phyloP scores from a whole-genome alignment of 2,329 filamentous ascomycete genomes.

The Scolecobasidium constrictum region DNA sequence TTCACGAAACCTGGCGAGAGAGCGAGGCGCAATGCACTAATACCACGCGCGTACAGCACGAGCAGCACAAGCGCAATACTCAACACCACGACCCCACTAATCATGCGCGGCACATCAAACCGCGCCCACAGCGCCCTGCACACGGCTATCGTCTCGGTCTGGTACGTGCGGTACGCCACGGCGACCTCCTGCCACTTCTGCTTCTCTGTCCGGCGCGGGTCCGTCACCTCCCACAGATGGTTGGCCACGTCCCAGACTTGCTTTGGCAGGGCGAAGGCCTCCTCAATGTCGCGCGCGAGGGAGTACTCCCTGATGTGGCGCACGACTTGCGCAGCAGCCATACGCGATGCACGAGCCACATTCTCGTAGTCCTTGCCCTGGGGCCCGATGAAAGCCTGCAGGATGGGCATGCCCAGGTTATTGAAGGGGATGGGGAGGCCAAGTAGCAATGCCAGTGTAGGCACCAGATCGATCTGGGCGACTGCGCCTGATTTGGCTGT shows the following conservation, averaged over 20 bases:
- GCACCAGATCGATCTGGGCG: constrained; percentile 86
- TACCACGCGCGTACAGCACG: constrained; percentile 57
- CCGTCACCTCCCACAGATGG: constrained; percentile 30
- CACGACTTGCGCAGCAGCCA: constrained; percentile 77
- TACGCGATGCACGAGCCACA: constrained; percentile 62
- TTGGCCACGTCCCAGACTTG: constrained; percentile 50
- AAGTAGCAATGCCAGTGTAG: constrained; percentile 76
- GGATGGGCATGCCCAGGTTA: constrained; percentile 84
- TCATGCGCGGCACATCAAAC: constrained; percentile 82
- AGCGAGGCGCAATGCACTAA: constrained; percentile 42
- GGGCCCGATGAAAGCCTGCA: constrained; percentile 75
- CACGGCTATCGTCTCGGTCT: constrained; percentile 63
- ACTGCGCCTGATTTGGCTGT: constrained; percentile 69
- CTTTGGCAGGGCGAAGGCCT: constrained; percentile 38
- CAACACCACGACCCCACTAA: constrained; percentile 64
- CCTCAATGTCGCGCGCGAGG: constrained; percentile 56
- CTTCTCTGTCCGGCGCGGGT: neutral
- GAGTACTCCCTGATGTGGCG: constrained; percentile 83
- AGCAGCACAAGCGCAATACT: constrained; percentile 57
- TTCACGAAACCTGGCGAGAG: constrained; percentile 42
- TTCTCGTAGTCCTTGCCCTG: constrained; percentile 63
- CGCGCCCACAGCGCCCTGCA: constrained; percentile 84
- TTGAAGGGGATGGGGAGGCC: constrained; percentile 94
- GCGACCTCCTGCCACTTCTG: constrained; percentile 31
- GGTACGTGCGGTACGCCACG: constrained; percentile 59